Conservation (phyloP, 2,329 filamentous ascomycete genomes). For the Botrytis squamosa region DNA sequence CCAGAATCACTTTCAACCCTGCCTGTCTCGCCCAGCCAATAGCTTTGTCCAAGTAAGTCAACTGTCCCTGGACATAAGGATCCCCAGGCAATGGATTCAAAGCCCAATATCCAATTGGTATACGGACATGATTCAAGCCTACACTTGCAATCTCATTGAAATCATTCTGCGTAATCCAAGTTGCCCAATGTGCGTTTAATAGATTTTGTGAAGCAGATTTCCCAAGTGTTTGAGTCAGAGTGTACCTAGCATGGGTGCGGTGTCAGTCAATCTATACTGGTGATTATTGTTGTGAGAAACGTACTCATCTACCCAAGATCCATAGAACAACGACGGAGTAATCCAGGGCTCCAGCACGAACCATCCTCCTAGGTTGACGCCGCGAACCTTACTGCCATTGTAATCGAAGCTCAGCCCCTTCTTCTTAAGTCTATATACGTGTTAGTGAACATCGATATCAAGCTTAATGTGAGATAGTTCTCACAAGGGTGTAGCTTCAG, state of each 20-base stretch:
- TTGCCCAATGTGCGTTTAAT: slow-evolving; percentile 57
- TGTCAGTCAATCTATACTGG: neutral
- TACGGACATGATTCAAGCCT: slow-evolving; percentile 62
- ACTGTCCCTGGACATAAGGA: slow-evolving; percentile 62
- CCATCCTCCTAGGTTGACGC: slow-evolving; percentile 62
- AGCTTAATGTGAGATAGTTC: neutral
- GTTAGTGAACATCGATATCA: slow-evolving; percentile 19
- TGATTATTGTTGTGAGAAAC: slow-evolving; percentile 31
- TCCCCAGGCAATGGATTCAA: slow-evolving; percentile 52
- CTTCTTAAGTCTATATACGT: slow-evolving; percentile 23
- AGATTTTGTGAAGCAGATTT: slow-evolving; percentile 44
- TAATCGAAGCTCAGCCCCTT: slow-evolving; percentile 50
- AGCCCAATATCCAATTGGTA: slow-evolving; percentile 67
- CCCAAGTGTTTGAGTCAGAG: slow-evolving; percentile 46
- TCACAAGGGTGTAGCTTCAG: slow-evolving; percentile 30
- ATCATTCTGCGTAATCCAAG: slow-evolving; percentile 49
- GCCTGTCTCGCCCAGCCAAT: slow-evolving; percentile 57
- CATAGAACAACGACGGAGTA: slow-evolving; percentile 53
- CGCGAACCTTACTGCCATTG: slow-evolving; percentile 54
- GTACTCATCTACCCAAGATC: slow-evolving; percentile 36
- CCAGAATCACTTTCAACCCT: slow-evolving; percentile 64
- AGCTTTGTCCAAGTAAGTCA: slow-evolving; percentile 55
- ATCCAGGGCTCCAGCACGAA: slow-evolving; percentile 48
- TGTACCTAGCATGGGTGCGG: slow-evolving; percentile 29
- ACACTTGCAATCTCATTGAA: slow-evolving; percentile 43